A percentile compares a stretch with the other conserved stretches of the same genome.
Evolutionary conservation across 2,329 filamentous ascomycete species (phyloP).

Genomic region (Monilinia vaccinii-corymbosi): DNA sequence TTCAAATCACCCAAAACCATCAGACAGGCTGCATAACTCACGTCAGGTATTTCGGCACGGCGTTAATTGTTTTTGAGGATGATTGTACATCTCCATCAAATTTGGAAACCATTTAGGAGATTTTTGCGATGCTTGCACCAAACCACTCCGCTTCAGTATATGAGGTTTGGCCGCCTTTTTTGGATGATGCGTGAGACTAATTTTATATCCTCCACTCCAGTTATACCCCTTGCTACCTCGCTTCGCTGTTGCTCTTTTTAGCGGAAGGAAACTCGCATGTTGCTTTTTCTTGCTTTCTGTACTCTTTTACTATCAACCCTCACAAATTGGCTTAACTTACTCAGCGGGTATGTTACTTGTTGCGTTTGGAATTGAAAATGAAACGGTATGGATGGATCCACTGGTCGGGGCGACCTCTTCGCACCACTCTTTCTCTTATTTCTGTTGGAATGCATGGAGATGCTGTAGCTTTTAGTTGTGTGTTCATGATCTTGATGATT

Average conservation of each 20-base stretch:
- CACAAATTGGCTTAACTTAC: constrained; percentile 7
- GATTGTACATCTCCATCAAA: constrained; percentile 31
- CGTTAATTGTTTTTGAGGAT: constrained; percentile 28
- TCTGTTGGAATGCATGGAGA: constrained; percentile 31
- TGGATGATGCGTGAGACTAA: constrained; percentile 8
- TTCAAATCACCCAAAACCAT: constrained; percentile 44
- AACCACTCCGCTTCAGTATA: constrained; percentile 31
- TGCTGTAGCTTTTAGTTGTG: constrained; percentile 27
- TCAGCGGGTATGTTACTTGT: constrained; percentile 15
- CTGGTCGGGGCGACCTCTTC: constrained; percentile 28
- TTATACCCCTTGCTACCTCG: constrained; percentile 28
- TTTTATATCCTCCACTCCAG: constrained; percentile 31
- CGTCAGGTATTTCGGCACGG: constrained; percentile 26
- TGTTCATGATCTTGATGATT: constrained; percentile 28
- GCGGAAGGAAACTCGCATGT: constrained; percentile 23
- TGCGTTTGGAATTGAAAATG: neutral
- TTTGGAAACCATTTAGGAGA: constrained; percentile 29
- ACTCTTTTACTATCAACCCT: constrained; percentile 11
- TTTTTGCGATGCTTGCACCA: constrained; percentile 25
- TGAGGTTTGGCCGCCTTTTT: constrained; percentile 37
- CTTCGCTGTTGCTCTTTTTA: constrained; percentile 25
- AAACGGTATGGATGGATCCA: constrained; percentile 15
- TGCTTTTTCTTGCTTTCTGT: constrained; percentile 28
- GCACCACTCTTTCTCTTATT: constrained; percentile 26
- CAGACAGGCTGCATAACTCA: constrained; percentile 31